Evolutionary conservation across 2,329 filamentous ascomycete genomes (phyloP), one percentile per base, ranked within the genome.

Genomic region (Scleromitrula shiraiana): DNA sequence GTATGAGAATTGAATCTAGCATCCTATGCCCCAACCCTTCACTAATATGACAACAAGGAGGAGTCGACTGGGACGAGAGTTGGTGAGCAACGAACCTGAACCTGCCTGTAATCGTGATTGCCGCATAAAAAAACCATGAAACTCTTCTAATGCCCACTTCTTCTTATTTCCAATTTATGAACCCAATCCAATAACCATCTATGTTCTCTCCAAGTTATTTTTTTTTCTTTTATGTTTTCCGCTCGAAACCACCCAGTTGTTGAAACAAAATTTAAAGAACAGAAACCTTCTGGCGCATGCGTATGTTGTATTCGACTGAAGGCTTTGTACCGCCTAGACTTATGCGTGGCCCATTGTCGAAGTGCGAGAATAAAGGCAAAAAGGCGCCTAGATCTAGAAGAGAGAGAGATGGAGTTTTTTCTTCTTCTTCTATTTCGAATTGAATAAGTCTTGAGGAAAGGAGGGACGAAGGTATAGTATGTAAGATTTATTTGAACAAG

Each of bases 261-360:
- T 35, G 53, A 55, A 50, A 47, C 45, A 53, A 56, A 37, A n/a
- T n/a, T n/a, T 33, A 42, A 37, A 51, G 51, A 55, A 43, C 55
- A 53, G 53, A 48, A 59, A 51, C 40, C 52, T 54, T 58, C 52
- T 53, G n/a, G 52, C 52, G 54, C 54, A 53, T 56, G 51, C 46
- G 53, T 37, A 38, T 44, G 7, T 33, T 24, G 26, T 40, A 39
- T 30, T 44, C 40, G 46, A 36, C 4, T 46, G 26, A 54, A 59
- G 59, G 59, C 58, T 62, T 53, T 50, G 45, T 55, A 46, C 55
- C 53, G 59, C 58, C 61, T 46, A 45, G 53, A 46, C 53, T n/a
- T 61, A 62, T 59, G 50, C 57, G 56, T 51, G 45, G 59, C 61
- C 62, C 60, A 64, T 64, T 53, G 55, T 63, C 51, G 51, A 55